Evolutionary conservation across 2,329 filamentous ascomycete genomes (phyloP), one percentile per base, ranked within the genome.

Genomic region (Aspergillus viridinutans): DNA sequence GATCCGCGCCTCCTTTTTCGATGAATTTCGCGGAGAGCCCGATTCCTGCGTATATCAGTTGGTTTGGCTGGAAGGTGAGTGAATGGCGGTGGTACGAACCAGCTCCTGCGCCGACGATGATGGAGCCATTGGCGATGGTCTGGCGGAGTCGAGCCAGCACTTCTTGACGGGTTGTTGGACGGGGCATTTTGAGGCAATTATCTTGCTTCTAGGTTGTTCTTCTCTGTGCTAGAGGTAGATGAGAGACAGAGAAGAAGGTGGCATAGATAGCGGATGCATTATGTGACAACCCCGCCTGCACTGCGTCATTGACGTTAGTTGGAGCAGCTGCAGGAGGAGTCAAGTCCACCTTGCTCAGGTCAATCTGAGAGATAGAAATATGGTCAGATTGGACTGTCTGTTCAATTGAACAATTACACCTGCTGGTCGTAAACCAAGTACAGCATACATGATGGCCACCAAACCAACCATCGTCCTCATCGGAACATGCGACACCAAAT

Each of bases 11-110:
- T 40, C 87, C 87, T 49, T 80, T 80, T 70, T 90, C 87, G 61
- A 89, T 82, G 65, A 83, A 87, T 64, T 90, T 90, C 58, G 87
- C 87, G 2, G 85, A 87, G 3, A 90, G 80, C 0, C 87, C 87
- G 57, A 88, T 88, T 47, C 86, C 85, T 82, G 53, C 29, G 12
- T 52, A 17, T 12, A 23, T 42, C 14, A 29, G 35, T 25, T 20
- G 0, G 32, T 6, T n/a, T 50, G 1, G 12, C 1, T 48, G 10
- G 23, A 12, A 29, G 10, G 9, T 29, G 28, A 29, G 29, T 14
- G 48, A 35, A 6, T 12, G 29, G 28, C 32, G 9, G 17, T 43
- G 14, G 4, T 2, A 47, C 65, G 53, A 72, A 78, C 79, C 82
- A 25, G 87, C 87, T 10, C 87, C 87, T 0, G 85, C 86, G n/a